Evolutionary conservation across 2,329 filamentous ascomycete species (phyloP).

Genomic region (Herpotrichia juniperi): DNA sequence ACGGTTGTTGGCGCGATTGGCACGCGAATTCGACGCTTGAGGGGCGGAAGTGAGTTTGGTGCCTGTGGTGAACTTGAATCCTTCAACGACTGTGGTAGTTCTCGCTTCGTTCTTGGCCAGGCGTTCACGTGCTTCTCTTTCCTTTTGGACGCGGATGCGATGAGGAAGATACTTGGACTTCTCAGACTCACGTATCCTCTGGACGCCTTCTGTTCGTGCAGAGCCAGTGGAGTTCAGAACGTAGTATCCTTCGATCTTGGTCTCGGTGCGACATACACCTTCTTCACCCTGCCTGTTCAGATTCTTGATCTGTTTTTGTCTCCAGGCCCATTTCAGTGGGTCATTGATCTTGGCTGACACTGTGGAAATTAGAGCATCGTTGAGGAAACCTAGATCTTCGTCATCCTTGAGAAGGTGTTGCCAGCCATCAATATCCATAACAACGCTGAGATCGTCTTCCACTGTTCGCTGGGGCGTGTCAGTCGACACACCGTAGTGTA

Average conservation of each 20-base stretch:
- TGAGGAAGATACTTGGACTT: constrained; percentile 98
- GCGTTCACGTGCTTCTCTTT: constrained; percentile 89
- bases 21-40: constrained; percentile 82
- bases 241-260: constrained; percentile 72
- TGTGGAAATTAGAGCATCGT: constrained; percentile 56
- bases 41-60: constrained; percentile 72
- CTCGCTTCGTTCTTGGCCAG: constrained; percentile 66
- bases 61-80: constrained; percentile 65
- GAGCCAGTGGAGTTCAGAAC: constrained; percentile 84
- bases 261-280: constrained; percentile 59
- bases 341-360: constrained; percentile 60
- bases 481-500: constrained; percentile 66
- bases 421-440: constrained; percentile 74
- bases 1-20: constrained; percentile 94
- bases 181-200: constrained; percentile 95
- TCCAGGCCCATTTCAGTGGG: constrained; percentile 70
- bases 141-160: constrained; percentile 93
- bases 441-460: constrained; percentile 66
- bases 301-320: constrained; percentile 73
- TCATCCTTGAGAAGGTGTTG: constrained; percentile 72
- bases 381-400: constrained; percentile 67
- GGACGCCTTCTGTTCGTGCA: constrained; percentile 89
- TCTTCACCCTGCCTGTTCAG: constrained; percentile 65
- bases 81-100: constrained; percentile 38
- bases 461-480: constrained; percentile 67